These are phyloP conservation scores for Chimonanthus praecox DNA, from an alignment of 164 flowering plant species.

Conservation along the genomic window DNA sequence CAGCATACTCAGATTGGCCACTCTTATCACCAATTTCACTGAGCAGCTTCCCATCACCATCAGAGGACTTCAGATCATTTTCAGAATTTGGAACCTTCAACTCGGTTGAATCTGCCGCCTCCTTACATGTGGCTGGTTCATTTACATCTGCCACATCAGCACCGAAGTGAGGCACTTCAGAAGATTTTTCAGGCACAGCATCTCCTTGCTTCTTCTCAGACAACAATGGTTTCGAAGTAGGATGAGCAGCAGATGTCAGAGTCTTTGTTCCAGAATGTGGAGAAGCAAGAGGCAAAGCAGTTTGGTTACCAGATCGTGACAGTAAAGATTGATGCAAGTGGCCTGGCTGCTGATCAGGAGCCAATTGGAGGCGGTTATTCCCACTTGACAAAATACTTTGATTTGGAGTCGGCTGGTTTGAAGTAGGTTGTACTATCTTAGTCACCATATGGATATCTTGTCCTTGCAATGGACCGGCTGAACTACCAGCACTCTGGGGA, in stretches of 20 bases:
- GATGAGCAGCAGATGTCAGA: slow-evolving; percentile 5
- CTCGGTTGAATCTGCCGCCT: slow-evolving; percentile 19
- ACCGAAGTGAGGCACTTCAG: slow-evolving; percentile 1
- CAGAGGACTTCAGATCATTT: slow-evolving; percentile 17
- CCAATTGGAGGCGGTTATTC: neutral
- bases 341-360: neutral
- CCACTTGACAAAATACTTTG: neutral
- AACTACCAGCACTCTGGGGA: slow-evolving; percentile 28
- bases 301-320: slow-evolving; percentile 10
- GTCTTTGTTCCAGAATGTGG: slow-evolving; percentile 9
- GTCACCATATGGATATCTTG: slow-evolving; percentile 1
- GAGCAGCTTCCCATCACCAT: slow-evolving; percentile 14
- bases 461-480: slow-evolving; percentile 17
- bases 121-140: slow-evolving; percentile 6
- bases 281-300: neutral
- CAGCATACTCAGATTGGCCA: neutral
- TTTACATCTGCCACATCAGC: slow-evolving; percentile 21
- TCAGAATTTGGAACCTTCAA: slow-evolving; percentile 23
- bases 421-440: slow-evolving; percentile 31
- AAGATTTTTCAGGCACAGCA: slow-evolving; percentile 11
- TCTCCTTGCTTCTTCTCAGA: slow-evolving; percentile 13
- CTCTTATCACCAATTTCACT: slow-evolving; percentile 16
- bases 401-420: slow-evolving; percentile 16
- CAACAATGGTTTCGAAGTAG: slow-evolving; percentile 9
- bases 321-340: slow-evolving; percentile 2